Conservation (phyloP, 2,329 filamentous ascomycete species). For the Seiridium cupressi region DNA sequence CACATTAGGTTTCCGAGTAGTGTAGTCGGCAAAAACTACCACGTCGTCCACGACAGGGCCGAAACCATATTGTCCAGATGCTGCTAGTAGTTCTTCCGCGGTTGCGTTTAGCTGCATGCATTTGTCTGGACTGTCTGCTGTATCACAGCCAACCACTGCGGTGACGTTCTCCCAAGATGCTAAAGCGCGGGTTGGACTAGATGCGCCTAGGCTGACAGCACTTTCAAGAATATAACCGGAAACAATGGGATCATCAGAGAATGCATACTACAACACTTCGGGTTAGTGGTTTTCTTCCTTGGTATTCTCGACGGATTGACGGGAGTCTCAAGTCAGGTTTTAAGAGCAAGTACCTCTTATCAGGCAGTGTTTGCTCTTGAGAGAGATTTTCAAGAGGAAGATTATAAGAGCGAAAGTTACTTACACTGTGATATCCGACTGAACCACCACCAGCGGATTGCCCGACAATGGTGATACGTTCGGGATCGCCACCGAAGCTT, state of each 20-base stretch:
- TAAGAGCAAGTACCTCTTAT: too few relatives aligned
- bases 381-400: too few relatives aligned
- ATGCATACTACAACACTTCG: not conserved
- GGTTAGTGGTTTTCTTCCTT: too few relatives aligned
- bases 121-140: not conserved
- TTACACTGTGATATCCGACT: not conserved
- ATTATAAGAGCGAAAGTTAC: too few relatives aligned
- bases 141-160: not conserved
- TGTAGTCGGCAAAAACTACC: conserved; percentile 1
- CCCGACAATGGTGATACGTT: conserved; percentile 20
- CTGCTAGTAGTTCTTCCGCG: not conserved
- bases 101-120: not conserved
- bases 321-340: too few relatives aligned
- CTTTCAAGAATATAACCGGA: not conserved
- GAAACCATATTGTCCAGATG: not conserved
- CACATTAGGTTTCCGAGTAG: not conserved
- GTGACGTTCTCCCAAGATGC: not conserved
- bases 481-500: conserved; percentile 30
- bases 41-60: not conserved
- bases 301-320: too few relatives aligned
- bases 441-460: conserved; percentile 6
- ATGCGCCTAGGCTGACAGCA: not conserved
- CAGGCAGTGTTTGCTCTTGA: too few relatives aligned
- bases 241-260: not conserved
- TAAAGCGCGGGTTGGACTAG: not conserved